Evolutionary conservation across 2,329 filamentous ascomycete species (phyloP).

Genomic region (Calonectria pteridis): DNA sequence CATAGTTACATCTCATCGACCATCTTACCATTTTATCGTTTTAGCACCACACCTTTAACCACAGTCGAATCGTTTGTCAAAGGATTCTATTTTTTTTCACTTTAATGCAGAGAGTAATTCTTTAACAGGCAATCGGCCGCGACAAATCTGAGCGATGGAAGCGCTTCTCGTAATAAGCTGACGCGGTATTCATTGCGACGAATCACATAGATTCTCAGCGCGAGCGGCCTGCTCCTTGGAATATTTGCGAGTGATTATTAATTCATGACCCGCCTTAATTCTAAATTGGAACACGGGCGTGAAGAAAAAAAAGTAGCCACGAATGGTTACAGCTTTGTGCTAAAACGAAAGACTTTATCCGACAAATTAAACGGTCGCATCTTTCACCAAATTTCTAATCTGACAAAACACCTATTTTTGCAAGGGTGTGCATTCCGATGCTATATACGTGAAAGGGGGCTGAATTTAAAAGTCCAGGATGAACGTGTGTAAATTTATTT

Average conservation of each 20-base stretch:
- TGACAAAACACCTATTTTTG: background rate
- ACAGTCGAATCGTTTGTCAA: background rate
- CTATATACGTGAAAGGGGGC: no score
- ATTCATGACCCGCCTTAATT: background rate
- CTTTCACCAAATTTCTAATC: background rate
- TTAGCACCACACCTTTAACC: background rate
- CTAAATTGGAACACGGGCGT: background rate
- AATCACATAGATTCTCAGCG: background rate
- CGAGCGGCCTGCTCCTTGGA: background rate
- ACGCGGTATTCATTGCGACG: background rate
- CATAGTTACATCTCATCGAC: background rate
- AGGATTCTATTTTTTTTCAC: background rate
- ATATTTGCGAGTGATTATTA: background rate
- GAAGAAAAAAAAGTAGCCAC: no score
- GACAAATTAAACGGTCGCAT: no score
- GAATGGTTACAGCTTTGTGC: background rate
- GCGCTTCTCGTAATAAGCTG: background rate
- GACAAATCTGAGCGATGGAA: background rate
- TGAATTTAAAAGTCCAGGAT: no score
- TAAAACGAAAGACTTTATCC: background rate
- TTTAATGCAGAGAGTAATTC: background rate
- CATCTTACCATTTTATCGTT: background rate
- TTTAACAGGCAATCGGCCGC: background rate
- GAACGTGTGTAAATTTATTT: no score
- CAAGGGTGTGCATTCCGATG: background rate